These are phyloP conservation scores for Artomyces pyxidatus DNA, from an alignment of 768 basidiomycete species.

Conservation along the genomic window DNA sequence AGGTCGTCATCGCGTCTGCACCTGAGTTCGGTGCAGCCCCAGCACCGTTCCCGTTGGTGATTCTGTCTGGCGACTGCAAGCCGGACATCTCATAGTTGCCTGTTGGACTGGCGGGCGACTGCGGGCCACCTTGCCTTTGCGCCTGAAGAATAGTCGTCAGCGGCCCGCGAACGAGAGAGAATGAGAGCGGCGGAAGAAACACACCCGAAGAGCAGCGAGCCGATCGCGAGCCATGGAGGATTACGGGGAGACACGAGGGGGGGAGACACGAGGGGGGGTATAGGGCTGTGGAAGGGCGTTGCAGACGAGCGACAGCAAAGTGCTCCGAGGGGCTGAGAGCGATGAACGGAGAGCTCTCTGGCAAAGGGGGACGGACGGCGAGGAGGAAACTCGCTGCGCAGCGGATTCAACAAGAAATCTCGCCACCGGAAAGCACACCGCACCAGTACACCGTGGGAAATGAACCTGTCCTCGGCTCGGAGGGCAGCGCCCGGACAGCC, in stretches of 20 bases:
- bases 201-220: constrained; percentile 17
- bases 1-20: constrained; percentile 22
- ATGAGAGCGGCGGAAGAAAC: not conserved
- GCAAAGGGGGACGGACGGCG: not conserved
- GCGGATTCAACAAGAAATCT: no score
- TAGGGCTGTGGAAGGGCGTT: no score
- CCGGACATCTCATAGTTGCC: constrained; percentile 25
- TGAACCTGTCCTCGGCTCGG: not conserved
- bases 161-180: no score
- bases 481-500: no score
- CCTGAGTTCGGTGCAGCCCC: constrained; percentile 11
- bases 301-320: not conserved
- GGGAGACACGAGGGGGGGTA: not conserved
- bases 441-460: not conserved
- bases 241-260: not conserved
- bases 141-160: constrained; percentile 20
- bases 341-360: not conserved
- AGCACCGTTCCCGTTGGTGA: constrained; percentile 16
- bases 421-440: no score
- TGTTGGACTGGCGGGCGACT: constrained; percentile 6
- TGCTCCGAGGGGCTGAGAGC: not conserved
- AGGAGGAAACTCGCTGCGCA: no score
- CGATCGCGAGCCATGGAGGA: constrained; percentile 16
- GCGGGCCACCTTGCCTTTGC: constrained; percentile 22
- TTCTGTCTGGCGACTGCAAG: constrained; percentile 14